phyloP scores from a whole-genome alignment of 306 rosid species.

The Benincasa hispida region DNA sequence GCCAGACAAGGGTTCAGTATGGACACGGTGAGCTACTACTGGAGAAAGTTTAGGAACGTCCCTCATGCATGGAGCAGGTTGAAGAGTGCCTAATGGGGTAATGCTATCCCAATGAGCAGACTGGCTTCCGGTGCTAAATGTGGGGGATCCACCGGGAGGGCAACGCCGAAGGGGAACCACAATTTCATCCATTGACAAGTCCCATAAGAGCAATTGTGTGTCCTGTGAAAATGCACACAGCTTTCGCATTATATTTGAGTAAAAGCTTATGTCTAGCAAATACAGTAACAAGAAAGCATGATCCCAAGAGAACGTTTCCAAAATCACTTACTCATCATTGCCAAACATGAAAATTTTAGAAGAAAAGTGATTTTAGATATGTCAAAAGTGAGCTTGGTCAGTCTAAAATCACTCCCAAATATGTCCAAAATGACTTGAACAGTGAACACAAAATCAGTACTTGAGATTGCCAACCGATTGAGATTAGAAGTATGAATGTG shows the following conservation, averaged over 20 bases:
- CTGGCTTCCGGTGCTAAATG: conserved; percentile 84
- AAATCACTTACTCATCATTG: too few relatives aligned
- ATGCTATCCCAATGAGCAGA: conserved; percentile 88
- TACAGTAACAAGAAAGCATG: background rate
- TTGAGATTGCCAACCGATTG: background rate
- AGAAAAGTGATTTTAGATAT: too few relatives aligned
- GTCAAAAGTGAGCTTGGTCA: too few relatives aligned
- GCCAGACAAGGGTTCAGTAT: conserved; percentile 88
- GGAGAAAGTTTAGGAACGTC: conserved; percentile 88
- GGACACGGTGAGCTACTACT: conserved; percentile 72
- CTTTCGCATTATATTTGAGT: background rate
- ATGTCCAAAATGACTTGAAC: too few relatives aligned
- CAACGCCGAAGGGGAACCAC: conserved; percentile 76
- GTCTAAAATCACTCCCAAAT: too few relatives aligned
- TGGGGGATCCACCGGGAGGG: conserved; percentile 90
- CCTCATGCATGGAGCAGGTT: conserved; percentile 83
- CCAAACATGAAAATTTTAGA: too few relatives aligned
- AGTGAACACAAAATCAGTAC: background rate
- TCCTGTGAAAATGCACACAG: conserved; percentile 36
- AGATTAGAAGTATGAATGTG: background rate
- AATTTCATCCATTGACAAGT: conserved; percentile 80
- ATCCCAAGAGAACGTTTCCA: background rate
- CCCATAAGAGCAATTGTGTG: conserved; percentile 91
- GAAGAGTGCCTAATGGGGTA: conserved; percentile 67
- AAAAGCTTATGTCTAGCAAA: background rate